These are phyloP conservation scores for Leishmania amazonensis DNA, from an alignment of 208 protist species.

Conservation along the genomic window DNA sequence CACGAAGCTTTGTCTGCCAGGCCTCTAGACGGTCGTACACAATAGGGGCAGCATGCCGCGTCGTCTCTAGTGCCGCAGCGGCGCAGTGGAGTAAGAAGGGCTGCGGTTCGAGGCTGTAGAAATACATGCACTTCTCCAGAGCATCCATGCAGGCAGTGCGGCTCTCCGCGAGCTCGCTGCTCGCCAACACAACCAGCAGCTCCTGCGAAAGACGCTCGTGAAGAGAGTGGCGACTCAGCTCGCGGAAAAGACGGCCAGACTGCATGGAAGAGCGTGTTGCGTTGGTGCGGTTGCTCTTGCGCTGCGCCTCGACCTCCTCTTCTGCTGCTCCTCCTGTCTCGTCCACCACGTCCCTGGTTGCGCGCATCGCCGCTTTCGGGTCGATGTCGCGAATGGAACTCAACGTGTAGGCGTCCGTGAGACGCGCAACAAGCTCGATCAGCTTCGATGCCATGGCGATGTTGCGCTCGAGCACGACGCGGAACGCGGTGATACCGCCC, in stretches of 20 bases:
- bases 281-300: conserved; percentile 38
- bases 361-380: conserved; percentile 57
- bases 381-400: conserved; percentile 85
- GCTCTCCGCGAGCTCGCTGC: conserved; percentile 33
- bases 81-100: conserved; percentile 62
- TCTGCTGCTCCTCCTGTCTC: conserved; percentile 15
- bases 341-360: conserved; percentile 20
- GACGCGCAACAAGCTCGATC: conserved; percentile 60
- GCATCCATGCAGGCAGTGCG: conserved; percentile 58
- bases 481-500: conserved; percentile 64
- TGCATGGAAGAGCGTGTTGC: conserved; percentile 72
- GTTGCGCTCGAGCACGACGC: conserved; percentile 52
- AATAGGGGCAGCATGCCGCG: neutral
- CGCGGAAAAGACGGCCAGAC: conserved; percentile 70
- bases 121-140: conserved; percentile 83
- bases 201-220: conserved; percentile 80
- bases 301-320: conserved; percentile 21
- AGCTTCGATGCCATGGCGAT: conserved; percentile 37
- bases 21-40: conserved; percentile 30
- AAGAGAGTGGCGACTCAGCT: conserved; percentile 84
- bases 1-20: conserved; percentile 51
- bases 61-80: conserved; percentile 19
- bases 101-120: conserved; percentile 81
- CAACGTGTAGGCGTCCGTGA: conserved; percentile 79
- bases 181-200: conserved; percentile 66